phyloP scores from a whole-genome alignment of 495 filamentous ascomycete genomes.

The Tuber indicum region DNA sequence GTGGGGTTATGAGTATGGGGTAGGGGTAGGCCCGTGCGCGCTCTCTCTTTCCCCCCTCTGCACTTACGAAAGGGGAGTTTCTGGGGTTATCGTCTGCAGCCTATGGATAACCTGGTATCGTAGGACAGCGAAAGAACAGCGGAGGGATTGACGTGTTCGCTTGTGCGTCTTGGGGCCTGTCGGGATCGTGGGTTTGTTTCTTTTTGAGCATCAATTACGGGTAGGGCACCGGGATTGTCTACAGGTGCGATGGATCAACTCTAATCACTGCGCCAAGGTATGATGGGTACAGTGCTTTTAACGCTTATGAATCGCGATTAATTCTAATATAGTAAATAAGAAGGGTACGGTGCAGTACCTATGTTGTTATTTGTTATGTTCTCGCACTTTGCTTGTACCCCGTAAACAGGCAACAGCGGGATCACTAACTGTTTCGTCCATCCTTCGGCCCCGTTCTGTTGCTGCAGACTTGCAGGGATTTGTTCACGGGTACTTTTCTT shows the following conservation, averaged over 20 bases:
- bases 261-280: background rate
- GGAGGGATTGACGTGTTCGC: constrained; percentile 2
- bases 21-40: background rate
- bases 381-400: too few relatives aligned
- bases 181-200: background rate
- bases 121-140: background rate
- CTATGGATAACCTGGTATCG: background rate
- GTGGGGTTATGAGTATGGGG: background rate
- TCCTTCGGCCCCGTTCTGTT: background rate
- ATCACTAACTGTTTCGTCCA: background rate
- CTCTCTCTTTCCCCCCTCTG: background rate
- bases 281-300: background rate
- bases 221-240: background rate
- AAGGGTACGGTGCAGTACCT: background rate
- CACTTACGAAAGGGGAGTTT: background rate
- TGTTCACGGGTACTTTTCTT: background rate
- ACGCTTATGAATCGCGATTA: background rate
- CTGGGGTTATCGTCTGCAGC: background rate
- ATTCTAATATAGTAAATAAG: background rate
- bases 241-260: background rate
- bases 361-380: too few relatives aligned
- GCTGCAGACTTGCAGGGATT: background rate
- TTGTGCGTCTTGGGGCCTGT: background rate
- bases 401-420: too few relatives aligned
- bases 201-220: background rate